Conservation (phyloP, 2,329 filamentous ascomycete genomes). For the Ascochyta viciae-villosae region DNA sequence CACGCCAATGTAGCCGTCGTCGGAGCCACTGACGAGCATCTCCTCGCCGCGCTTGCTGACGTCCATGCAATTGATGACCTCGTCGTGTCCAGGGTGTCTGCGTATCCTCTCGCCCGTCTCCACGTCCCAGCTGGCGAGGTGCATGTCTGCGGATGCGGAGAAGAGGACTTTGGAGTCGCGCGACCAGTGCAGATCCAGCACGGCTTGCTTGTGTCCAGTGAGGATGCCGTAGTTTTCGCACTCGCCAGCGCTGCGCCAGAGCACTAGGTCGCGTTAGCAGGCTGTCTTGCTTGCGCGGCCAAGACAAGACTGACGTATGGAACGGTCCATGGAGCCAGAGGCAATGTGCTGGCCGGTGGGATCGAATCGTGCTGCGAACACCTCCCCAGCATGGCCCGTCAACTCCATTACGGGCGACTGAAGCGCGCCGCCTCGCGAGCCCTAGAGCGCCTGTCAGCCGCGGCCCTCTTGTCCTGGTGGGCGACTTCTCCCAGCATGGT, state of each 20-base stretch:
- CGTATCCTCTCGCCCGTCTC: slow-evolving; percentile 92
- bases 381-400: slow-evolving; percentile 77
- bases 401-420: slow-evolving; percentile 95
- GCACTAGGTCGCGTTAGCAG: slow-evolving; percentile 62
- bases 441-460: slow-evolving; percentile 60
- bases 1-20: slow-evolving; percentile 86
- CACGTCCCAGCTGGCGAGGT: slow-evolving; percentile 92
- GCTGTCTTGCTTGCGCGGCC: slow-evolving; percentile 12
- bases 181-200: slow-evolving; percentile 95
- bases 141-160: slow-evolving; percentile 91
- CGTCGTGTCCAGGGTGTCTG: slow-evolving; percentile 89
- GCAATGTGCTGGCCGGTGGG: slow-evolving; percentile 87
- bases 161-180: slow-evolving; percentile 90
- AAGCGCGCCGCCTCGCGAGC: slow-evolving; percentile 79
- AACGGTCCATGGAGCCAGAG: slow-evolving; percentile 93
- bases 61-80: slow-evolving; percentile 92
- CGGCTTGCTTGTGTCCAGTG: slow-evolving; percentile 86
- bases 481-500: slow-evolving; percentile 44
- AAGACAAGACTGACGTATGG: slow-evolving; percentile 69
- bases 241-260: slow-evolving; percentile 91
- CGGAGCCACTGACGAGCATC: slow-evolving; percentile 85
- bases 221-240: slow-evolving; percentile 94
- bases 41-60: slow-evolving; percentile 90
- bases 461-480: slow-evolving; percentile 23
- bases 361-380: slow-evolving; percentile 91